These are phyloP conservation scores for Eucalyptus sp. DNA, from an alignment of 345 rosid species.

Conservation along the genomic window DNA sequence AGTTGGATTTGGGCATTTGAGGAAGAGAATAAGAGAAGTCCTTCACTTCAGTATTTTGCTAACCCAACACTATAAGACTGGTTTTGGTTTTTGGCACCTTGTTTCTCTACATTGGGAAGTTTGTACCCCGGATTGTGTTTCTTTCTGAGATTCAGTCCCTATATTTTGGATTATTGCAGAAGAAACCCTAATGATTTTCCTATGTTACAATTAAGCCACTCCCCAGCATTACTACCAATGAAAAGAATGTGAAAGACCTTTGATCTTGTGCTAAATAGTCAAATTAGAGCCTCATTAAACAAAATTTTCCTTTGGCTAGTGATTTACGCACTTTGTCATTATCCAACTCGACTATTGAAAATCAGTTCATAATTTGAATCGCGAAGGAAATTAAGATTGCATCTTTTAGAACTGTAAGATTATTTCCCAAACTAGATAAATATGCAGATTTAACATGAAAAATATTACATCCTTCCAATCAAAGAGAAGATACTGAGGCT, in stretches of 20 bases:
- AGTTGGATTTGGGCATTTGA: constrained; percentile 8
- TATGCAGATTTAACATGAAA: not conserved
- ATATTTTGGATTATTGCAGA: not conserved
- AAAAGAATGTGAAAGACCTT: not conserved
- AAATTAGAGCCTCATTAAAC: not conserved
- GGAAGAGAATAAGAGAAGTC: not conserved
- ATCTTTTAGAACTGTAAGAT: not conserved
- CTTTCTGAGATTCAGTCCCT: not conserved
- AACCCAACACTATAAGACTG: not conserved
- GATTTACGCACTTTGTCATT: not conserved
- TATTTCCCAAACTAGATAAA: not conserved
- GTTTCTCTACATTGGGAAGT: not conserved
- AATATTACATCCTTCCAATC: not conserved
- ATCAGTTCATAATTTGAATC: not conserved
- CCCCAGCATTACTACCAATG: not conserved
- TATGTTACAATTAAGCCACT: not conserved
- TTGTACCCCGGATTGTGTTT: not conserved
- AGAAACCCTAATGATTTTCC: not conserved
- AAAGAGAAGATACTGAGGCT: not conserved
- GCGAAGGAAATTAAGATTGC: not conserved
- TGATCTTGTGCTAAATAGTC: not conserved
- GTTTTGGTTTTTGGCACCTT: not conserved
- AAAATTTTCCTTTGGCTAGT: not conserved
- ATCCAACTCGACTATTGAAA: not conserved
- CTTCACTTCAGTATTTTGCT: not conserved